Base-by-base conservation (phyloP, 139 green algal species). In the Coccomyxa sp. region DNA sequence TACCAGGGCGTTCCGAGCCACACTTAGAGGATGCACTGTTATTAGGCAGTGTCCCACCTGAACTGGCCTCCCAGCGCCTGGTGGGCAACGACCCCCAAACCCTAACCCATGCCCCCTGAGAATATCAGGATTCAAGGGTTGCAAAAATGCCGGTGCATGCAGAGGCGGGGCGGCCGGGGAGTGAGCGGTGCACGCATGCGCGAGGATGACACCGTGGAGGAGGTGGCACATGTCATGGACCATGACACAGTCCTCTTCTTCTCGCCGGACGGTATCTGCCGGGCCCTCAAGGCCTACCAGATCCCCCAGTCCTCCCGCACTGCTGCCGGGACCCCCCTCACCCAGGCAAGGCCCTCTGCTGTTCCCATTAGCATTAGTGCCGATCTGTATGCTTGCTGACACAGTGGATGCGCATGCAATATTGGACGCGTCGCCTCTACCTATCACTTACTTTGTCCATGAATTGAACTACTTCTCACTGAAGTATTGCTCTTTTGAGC, bases 221-320 rank as follows among this genome's bases (percentile, higher is more conserved):
- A 94, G 30, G 82, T 96, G 21, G 51, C 94, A 81, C 82, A 80
- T 21, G 78, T 92, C 25, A 89, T 85, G 81, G 87, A 92, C 67
- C 92, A 98, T 79, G 92, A 98, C 86, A 81, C 81, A 75, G 76
- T 98, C 38, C 87, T 98, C 28, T 95, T 98, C 83, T 94, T 98
- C 84, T 88, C 90, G 13, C 60, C 38, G 18, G 81, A 90, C 21
- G 95, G 95, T 27, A 81, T 87, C 1, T 90, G 88, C 0, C 89
- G 93, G 86, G 85, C 82, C 21, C 31, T 97, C 18, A 80, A 84
- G 21, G 95, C 93, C 0, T 90, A 93, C 82, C 79, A 93, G 51
- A 87, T 98, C 30, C 95, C 95, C 11, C 86, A 95, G 83, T 86
- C 82, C 30, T 91, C 83, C 11, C 85, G 91, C 23, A 92, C 90